Base-by-base conservation (phyloP, 2,329 filamentous ascomycete genomes). In the Cladophialophora bantiana region DNA sequence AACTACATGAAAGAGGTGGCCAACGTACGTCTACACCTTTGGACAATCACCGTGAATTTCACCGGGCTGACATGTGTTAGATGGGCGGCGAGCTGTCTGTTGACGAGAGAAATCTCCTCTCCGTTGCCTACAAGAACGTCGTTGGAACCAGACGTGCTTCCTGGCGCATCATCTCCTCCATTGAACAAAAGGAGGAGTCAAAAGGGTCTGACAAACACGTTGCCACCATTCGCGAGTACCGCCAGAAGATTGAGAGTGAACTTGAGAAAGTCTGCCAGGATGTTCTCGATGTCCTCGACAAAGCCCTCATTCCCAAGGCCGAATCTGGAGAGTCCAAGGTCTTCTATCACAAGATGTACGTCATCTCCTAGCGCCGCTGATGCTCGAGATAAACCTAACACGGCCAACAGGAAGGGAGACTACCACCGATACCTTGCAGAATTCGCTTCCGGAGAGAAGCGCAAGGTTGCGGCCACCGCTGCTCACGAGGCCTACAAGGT, bases 1-100 rank as follows among this genome's bases (percentile, higher is more conserved):
- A 93, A 90, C 80, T 97, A 94, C 87, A 98, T 98, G 95, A 98
- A 98, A 92, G 93, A 97, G 90, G 94, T 98, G 78, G 94, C 94
- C 83, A 96, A 97, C 86, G 89, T 91, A 88, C 76, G 79, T 75
- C 73, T 62, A 68, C 72, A 66, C 68, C 45, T 54, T 63, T 63
- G 48, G 57, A 60, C 40, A 40, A 55, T 42, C 13, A 32, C 56
- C 6, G 18, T 26, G 54, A 35, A 59, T 10, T 6, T 7, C n/a
- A 53, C 59, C 57, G 55, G 53, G 67, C 72, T 74, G 65, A 74
- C 69, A 35, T 58, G 52, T 58, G 48, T 66, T 71, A 90, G 88
- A 82, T 89, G 74, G 86, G 86, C 76, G 87, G 88, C 76, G 88
- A 90, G 78, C 84, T 90, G 75, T 86, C 87, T 70, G 88, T 90